Evolutionary conservation across 2,329 filamentous ascomycete genomes (phyloP), one percentile per base, ranked within the genome.

Genomic region (Curvularia hawaiiensis): DNA sequence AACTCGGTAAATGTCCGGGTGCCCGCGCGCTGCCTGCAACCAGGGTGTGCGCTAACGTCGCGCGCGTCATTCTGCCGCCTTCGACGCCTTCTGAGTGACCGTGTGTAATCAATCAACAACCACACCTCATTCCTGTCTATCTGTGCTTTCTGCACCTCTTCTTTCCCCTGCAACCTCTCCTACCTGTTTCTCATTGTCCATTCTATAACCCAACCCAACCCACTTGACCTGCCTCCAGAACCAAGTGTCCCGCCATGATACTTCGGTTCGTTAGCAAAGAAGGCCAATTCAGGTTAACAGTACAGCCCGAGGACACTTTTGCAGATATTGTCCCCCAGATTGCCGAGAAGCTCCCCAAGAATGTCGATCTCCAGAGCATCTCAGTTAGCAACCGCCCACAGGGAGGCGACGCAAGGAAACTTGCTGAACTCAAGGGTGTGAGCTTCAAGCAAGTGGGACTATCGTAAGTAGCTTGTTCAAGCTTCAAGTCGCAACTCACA

Each of bases 281-380:
- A 35, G 55, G 95, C 80, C 95, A 95, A 83, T 89, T 93, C 78
- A 90, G 95, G 67, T 82, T 98, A 70, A 90, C 84, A 50, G 85
- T 96, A 66, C 88, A 93, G 67, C 85, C 88, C 50, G 83, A 84
- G 41, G 88, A 90, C 62, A 88, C 88, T 0, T 97, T 98, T 75
- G 74, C 81, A 20, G 79, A 83, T 9, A 78, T 88, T 28, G 74
- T 84, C 14, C 75, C 76, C 16, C 72, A 86, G 76, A 80, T 89
- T 50, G 75, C 84, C 18, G 84, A 87, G 65, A 83, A 86, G 62
- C 79, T 88, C n/a, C 85, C 86, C 30, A 77, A 80, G 57, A 80
- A 82, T 58, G 77, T 80, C 58, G 81, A 87, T 55, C 76, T 85
- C 12, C 75, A 81, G 28, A 84, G 84, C 40, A 78, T 89, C 53